Percentiles rank a stretch among this genome's conserved stretches.
These are phyloP conservation scores for Cyclotella sp. DNA, from an alignment of 108 stramenopile species.

Conservation along the genomic window DNA sequence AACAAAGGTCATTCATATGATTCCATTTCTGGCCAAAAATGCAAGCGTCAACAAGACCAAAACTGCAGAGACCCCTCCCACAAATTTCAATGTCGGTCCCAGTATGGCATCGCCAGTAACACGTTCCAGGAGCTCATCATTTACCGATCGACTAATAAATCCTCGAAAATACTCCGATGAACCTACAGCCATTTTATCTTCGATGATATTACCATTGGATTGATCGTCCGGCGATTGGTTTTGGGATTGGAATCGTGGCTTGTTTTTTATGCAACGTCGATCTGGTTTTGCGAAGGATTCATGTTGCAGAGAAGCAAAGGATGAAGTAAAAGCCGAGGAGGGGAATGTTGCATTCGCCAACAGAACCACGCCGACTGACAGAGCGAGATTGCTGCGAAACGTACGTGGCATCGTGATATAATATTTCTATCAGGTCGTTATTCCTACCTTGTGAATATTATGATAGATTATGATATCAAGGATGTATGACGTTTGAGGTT, in stretches of 20 bases:
- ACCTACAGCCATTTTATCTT: conserved; percentile 22
- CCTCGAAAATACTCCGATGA: conserved; percentile 50
- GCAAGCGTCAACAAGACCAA: conserved; percentile 30
- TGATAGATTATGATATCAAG: too few relatives aligned
- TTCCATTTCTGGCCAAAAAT: conserved; percentile 44
- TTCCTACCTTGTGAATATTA: too few relatives aligned
- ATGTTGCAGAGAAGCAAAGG: too few relatives aligned
- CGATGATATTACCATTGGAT: background rate
- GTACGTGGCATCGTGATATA: too few relatives aligned
- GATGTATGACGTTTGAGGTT: too few relatives aligned
- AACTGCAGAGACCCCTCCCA: conserved; percentile 33
- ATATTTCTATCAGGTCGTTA: too few relatives aligned
- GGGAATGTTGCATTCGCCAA: too few relatives aligned
- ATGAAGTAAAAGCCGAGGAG: too few relatives aligned
- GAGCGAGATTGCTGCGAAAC: too few relatives aligned
- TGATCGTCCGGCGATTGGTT: background rate
- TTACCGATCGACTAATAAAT: conserved; percentile 35
- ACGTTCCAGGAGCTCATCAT: conserved; percentile 47
- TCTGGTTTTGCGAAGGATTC: too few relatives aligned
- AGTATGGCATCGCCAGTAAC: conserved; percentile 50
- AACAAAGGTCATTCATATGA: conserved; percentile 5
- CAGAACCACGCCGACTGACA: too few relatives aligned
- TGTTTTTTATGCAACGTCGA: too few relatives aligned
- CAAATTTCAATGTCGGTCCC: conserved; percentile 54
- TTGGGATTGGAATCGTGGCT: background rate